Evolutionary conservation across 768 basidiomycete genomes (phyloP), one percentile per base, ranked within the genome.

Genomic region (Roridomyces roridus): DNA sequence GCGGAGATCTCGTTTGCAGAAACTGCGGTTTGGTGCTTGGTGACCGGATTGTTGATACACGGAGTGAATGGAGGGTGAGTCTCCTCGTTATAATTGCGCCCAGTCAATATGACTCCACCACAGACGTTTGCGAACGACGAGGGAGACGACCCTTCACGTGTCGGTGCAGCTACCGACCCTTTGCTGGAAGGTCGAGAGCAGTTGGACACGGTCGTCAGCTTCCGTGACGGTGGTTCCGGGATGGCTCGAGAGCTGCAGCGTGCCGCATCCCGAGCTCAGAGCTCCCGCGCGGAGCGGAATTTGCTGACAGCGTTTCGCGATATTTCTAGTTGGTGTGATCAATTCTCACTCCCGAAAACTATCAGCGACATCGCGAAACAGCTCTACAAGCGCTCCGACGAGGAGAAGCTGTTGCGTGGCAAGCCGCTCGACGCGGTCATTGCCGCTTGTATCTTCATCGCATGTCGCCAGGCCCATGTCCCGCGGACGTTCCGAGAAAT

Each of bases 51-150:
- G 96, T 98, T 26, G 97, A 99, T 75, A 98, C 97, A 34, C 81
- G 96, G 72, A 95, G 93, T 77, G 97, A 99, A 88, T 99, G 96
- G 92, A 80, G 88, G 80, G 91, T 92, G 80, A 80, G 91, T 85
- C 56, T 24, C 48, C 53, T 55, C 46, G 55, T 59, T 61, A 58
- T 49, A 58, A 61, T 56, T 52, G 52, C 55, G 48, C 37, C 60
- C 26, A 51, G 65, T 59, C 66, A 26, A 62, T 50, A 31, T 58
- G 55, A 54, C 47, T 46, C 36, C 47, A 64, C 58, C 56, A 15
- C 67, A 98, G 92, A 98, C 97, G 59, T 99, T 99, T 74, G 97
- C 97, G 63, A 97, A 98, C 70, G 96, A 98, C 67, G 97, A 99
- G 80, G 96, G 96, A 60, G 96, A 98, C 72, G 97, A 99, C 72